These are phyloP conservation scores for Tilletia walkeri DNA, from an alignment of 1,284 basidiomycete species.

Conservation along the genomic window DNA sequence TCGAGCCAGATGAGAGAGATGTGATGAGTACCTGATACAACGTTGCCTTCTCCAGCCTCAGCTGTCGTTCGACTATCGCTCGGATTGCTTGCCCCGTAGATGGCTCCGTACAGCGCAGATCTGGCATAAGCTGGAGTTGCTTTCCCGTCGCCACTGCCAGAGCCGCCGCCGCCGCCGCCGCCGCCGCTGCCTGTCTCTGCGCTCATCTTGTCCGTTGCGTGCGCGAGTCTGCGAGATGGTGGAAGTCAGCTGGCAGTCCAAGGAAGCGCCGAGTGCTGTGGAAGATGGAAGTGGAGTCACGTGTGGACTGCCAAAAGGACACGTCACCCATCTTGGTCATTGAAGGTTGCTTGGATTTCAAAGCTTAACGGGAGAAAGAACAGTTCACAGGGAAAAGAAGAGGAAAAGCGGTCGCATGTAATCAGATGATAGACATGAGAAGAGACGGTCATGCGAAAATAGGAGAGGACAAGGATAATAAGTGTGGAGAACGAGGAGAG, in stretches of 20 bases:
- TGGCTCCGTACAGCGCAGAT: conserved; percentile 12
- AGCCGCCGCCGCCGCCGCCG: background rate
- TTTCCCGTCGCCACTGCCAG: background rate
- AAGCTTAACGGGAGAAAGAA: too few relatives aligned
- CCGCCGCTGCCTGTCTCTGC: background rate
- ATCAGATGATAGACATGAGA: conserved; percentile 1
- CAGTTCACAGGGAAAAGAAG: too few relatives aligned
- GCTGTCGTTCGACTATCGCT: background rate
- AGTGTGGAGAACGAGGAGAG: background rate
- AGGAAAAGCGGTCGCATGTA: too few relatives aligned
- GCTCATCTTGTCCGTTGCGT: background rate
- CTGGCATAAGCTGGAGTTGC: conserved; percentile 1
- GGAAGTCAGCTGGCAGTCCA: too few relatives aligned
- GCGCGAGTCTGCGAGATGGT: too few relatives aligned
- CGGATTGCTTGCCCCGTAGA: conserved; percentile 3
- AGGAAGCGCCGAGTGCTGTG: too few relatives aligned
- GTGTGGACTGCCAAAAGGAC: too few relatives aligned
- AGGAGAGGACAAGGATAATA: conserved; percentile 3
- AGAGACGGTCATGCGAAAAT: background rate
- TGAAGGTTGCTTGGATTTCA: too few relatives aligned
- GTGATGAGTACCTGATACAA: background rate
- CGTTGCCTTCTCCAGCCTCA: background rate
- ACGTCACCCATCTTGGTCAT: too few relatives aligned
- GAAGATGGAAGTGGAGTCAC: too few relatives aligned
- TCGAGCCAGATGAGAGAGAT: background rate